These are phyloP conservation scores for Populus hybrid DNA, from an alignment of 441 rosid genomes.

Conservation along the genomic window DNA sequence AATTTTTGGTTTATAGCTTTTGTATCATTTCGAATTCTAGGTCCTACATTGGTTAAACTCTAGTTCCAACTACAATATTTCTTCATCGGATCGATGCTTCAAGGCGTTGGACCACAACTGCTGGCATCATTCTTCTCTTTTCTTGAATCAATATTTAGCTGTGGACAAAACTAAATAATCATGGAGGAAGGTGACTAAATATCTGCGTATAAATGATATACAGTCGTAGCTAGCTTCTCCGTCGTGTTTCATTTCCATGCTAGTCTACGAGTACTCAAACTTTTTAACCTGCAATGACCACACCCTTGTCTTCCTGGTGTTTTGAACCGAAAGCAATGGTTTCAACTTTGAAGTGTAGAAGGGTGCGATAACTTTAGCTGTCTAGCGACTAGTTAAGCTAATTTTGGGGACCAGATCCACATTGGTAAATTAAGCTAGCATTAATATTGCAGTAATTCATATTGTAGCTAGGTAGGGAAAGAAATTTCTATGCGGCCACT, in stretches of 20 bases:
- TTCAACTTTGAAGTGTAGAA: not conserved
- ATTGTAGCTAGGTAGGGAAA: too few species aligned
- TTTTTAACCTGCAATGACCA: constrained; percentile 5
- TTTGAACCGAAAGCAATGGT: constrained; percentile 1
- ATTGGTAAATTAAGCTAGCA: not conserved
- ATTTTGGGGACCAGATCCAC: constrained; percentile 1
- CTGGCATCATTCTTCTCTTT: constrained; percentile 31
- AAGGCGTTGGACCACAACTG: constrained; percentile 34
- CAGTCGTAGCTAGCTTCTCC: not conserved
- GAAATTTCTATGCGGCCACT: too few species aligned
- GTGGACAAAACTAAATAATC: not conserved
- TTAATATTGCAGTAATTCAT: not conserved
- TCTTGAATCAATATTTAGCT: constrained; percentile 7
- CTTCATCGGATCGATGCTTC: constrained; percentile 20
- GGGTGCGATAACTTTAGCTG: not conserved
- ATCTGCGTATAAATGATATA: not conserved
- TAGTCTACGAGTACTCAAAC: not conserved
- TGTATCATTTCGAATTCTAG: constrained; percentile 18
- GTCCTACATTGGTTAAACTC: constrained; percentile 26
- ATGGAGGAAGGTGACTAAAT: not conserved
- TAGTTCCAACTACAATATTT: constrained; percentile 14
- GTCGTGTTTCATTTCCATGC: not conserved
- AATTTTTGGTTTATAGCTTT: constrained; percentile 8
- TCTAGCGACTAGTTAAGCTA: not conserved
- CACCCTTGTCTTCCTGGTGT: constrained; percentile 5